Evolutionary conservation across 352 stramenopile species (phyloP), one percentile per base, ranked within the genome.

Genomic region (Pythium dissimile): DNA sequence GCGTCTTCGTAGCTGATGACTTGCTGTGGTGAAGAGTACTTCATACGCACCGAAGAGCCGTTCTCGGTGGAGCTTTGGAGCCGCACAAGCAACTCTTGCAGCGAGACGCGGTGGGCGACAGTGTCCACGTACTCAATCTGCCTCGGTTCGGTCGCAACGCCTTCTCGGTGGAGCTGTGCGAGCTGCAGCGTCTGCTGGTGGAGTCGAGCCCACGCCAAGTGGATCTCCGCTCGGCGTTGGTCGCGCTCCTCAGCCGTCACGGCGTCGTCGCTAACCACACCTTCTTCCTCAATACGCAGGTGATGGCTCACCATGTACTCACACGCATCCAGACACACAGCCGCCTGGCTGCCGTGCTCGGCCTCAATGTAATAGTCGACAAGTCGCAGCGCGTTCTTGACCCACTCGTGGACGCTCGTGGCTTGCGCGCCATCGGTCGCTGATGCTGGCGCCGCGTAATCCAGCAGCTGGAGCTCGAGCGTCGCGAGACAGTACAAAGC

Each of bases 341-440:
- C 67, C 4, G 79, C 75, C 46, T 83, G 72, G n/a, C 49, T 64
- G 20, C 69, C 35, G 32, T 80, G 67, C 37, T 83, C 67, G 0
- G 63, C 69, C 21, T 82, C 71, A 1, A 86, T 56, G 43, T 84
- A 88, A 46, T 77, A 89, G 27, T 88, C 75, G 5, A 85, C 75
- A 13, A 89, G 66, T 15, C 72, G 69, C 21, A 88, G 37, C 0
- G 56, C 69, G 56, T 88, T 89, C 28, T 70, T 72, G 21, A 82
- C 62, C 80, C 80, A 89, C 24, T 88, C 77, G 38, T 68, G 45
- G 5, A 69, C 68, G 6, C 51, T 71, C 12, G 64, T 60, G 31
- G 13, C 54, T 16, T 42, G 26, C n/a, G 20, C 28, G 5, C 50
- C 43, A 9, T 56, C 45, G 27, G 26, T 60, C 28, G 37, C 54